Base-by-base conservation (phyloP, 2,329 filamentous ascomycete species). In the Sporothrix curviconia region DNA sequence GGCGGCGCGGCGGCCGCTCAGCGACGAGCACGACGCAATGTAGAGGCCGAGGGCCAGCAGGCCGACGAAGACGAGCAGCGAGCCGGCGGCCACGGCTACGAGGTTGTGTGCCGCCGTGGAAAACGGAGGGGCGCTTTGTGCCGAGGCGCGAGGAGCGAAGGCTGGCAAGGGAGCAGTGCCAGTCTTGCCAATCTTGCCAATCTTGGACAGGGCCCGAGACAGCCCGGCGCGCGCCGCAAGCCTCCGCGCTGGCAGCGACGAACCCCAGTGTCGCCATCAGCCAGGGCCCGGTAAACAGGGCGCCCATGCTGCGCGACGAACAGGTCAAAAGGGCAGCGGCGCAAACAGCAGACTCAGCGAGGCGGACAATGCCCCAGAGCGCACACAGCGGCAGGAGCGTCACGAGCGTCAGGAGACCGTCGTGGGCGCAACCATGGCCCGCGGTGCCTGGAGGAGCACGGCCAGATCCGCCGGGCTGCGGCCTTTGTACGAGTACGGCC, bases 381-480 rank as follows among this genome's bases (percentile, higher is more conserved):
- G 72, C 66, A 11, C 72, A 71, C 43, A 72, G 67, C 0, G 80
- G 76, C 1, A 82, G 68, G 24, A 76, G 65, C 0, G 77, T 73
- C 1, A 75, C 67, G 5, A 75, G 57, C 24, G 76, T 73, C 14
- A 80, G 70, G 1, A 83, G 69, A 72, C 55, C 0, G 77, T 77
- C 0, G 78, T 79, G 1, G 80, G 80, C 0, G 80, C 76, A 14
- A 71, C 61, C 53, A 79, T 67, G 7, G 78, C 78, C 6, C 77
- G 73, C 0, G 77, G 71, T 0, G 71, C 72, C 56, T 81, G 76
- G n/a, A 78, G 66, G 15, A 76, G 64, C 2, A 69, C 65, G 0
- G 62, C 51, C 2, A 65, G 17, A 12, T 32, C n/a, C 3, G 36
- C 19, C 14, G 47, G 55, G 4, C 69, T 69, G 39, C 68, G 64